These are phyloP conservation scores for Mycena alexandri DNA, from an alignment of 768 basidiomycete species.

Conservation along the genomic window DNA sequence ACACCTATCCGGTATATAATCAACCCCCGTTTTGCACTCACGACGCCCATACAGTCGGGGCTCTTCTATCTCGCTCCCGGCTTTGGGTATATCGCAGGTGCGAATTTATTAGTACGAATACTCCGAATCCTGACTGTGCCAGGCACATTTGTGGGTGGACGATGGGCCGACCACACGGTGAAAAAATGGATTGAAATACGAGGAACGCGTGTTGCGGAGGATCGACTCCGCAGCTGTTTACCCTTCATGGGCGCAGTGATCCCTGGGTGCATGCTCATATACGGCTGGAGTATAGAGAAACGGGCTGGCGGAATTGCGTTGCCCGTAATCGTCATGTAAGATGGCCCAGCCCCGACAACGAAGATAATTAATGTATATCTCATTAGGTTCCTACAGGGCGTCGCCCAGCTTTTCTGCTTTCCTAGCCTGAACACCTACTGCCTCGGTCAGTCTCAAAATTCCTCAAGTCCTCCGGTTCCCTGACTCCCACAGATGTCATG, in stretches of 20 bases:
- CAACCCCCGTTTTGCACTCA: constrained; percentile 35
- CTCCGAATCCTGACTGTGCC: background rate
- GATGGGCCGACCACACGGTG: constrained; percentile 36
- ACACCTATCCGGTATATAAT: constrained; percentile 39
- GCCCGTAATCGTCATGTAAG: constrained; percentile 35
- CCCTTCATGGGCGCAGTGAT: constrained; percentile 31
- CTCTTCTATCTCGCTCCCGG: constrained; percentile 38
- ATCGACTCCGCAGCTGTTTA: constrained; percentile 33
- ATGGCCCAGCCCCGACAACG: background rate
- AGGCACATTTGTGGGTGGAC: constrained; percentile 35
- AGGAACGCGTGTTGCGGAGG: constrained; percentile 32
- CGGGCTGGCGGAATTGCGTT: constrained; percentile 32
- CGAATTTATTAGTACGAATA: background rate
- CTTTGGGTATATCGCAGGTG: constrained; percentile 25
- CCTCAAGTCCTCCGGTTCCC: background rate
- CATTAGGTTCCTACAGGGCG: constrained; percentile 34
- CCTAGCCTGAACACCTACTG: constrained; percentile 38
- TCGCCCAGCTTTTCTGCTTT: constrained; percentile 36
- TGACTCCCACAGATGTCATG: constrained; percentile 30
- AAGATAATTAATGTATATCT: background rate
- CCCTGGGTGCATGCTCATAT: constrained; percentile 35
- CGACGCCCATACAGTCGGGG: constrained; percentile 34
- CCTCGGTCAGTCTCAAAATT: constrained; percentile 23
- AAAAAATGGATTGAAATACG: constrained; percentile 37
- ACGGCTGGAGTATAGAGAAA: constrained; percentile 38